These are phyloP conservation scores for Paramyrothecium sp. DNA, from an alignment of 2,329 filamentous ascomycete genomes.

Conservation along the genomic window DNA sequence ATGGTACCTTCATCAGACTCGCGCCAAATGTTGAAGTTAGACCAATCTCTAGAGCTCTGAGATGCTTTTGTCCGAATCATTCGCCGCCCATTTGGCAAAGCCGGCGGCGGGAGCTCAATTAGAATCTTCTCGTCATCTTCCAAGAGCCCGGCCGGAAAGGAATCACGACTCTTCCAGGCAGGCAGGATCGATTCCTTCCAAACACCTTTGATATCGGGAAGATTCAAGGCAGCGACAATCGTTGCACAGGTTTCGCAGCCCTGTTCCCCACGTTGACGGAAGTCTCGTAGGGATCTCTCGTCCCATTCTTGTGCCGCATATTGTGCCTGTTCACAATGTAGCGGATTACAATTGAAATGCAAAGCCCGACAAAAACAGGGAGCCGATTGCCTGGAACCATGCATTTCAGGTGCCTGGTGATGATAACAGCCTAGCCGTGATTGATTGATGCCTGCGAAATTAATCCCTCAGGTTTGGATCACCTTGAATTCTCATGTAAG, in stretches of 20 bases:
- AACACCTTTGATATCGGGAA: neutral
- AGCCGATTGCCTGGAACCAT: no score
- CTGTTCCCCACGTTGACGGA: neutral
- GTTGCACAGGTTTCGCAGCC: neutral
- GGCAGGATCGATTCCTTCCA: neutral
- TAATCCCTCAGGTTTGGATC: no score
- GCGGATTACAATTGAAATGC: neutral
- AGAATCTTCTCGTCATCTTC: neutral
- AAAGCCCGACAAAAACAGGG: neutral
- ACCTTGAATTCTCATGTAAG: no score
- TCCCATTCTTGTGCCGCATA: neutral
- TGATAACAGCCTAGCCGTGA: no score
- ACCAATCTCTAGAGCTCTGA: neutral
- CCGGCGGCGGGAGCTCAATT: neutral
- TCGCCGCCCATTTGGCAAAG: neutral
- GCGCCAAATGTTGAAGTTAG: neutral
- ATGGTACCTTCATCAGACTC: neutral
- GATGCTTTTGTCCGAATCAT: neutral
- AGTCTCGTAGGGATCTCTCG: neutral
- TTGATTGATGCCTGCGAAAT: no score
- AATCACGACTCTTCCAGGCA: neutral
- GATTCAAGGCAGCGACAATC: neutral
- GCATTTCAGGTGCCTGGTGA: no score
- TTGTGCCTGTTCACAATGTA: neutral
- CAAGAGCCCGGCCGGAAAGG: neutral